These are phyloP conservation scores for Aspergillus phoenicis DNA, from an alignment of 2,329 filamentous ascomycete genomes.

Conservation along the genomic window DNA sequence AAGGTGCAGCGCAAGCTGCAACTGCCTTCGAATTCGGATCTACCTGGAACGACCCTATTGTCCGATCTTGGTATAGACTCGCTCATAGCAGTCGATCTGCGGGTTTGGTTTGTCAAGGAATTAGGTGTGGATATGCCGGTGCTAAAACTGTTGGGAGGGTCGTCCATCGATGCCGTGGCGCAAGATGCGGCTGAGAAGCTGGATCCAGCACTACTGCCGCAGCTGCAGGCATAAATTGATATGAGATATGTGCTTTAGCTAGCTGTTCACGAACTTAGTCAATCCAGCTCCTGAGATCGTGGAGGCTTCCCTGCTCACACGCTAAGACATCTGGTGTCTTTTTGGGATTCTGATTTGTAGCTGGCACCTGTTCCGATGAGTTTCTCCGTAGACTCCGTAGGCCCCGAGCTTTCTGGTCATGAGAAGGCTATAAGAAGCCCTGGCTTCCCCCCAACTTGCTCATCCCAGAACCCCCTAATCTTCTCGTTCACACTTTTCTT, in stretches of 20 bases:
- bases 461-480: no score
- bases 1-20: constrained; percentile 8
- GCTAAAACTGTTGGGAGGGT: constrained; percentile 49
- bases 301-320: background rate
- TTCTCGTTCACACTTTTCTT: no score
- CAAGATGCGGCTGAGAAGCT: background rate
- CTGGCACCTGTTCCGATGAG: no score
- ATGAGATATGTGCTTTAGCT: no score
- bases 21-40: background rate
- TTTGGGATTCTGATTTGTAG: no score
- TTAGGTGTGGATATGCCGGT: constrained; percentile 51
- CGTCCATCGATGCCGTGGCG: constrained; percentile 16
- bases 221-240: background rate
- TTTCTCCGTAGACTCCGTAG: no score
- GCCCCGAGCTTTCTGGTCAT: no score
- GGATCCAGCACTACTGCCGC: background rate
- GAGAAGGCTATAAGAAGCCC: no score
- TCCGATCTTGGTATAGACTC: constrained; percentile 44
- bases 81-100: constrained; percentile 44
- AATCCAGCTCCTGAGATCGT: no score
- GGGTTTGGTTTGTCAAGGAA: constrained; percentile 54
- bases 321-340: no score
- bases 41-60: constrained; percentile 8
- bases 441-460: no score
- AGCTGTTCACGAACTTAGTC: no score